Evolutionary conservation across 371 early-diverging fungal species (phyloP).

Genomic region (Mortierella sp.): DNA sequence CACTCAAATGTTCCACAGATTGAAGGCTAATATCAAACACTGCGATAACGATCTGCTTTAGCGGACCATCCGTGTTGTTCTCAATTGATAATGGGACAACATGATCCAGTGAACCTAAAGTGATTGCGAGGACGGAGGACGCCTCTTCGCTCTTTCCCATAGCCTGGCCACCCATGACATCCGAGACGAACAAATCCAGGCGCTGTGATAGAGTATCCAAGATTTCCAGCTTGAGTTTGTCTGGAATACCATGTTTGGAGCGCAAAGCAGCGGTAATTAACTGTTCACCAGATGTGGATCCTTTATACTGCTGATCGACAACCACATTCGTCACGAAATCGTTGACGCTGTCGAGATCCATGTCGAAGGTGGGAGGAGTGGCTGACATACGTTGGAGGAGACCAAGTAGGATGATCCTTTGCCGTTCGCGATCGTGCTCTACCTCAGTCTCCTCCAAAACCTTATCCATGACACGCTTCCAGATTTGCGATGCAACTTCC

Average conservation of each 20-base stretch:
- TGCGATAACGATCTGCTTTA: slow-evolving; percentile 28
- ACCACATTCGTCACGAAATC: slow-evolving; percentile 30
- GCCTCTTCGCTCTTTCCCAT: slow-evolving; percentile 24
- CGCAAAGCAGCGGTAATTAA: slow-evolving; percentile 19
- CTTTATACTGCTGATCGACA: slow-evolving; percentile 23
- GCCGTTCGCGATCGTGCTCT: slow-evolving; percentile 17
- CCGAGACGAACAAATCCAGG: slow-evolving; percentile 28
- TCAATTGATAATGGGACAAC: slow-evolving; percentile 32
- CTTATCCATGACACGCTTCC: slow-evolving; percentile 46
- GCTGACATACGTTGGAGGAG: slow-evolving; percentile 32
- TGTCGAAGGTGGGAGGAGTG: slow-evolving; percentile 13
- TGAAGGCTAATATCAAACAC: slow-evolving; percentile 46
- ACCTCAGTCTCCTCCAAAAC: slow-evolving; percentile 30
- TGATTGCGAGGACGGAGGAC: slow-evolving; percentile 23
- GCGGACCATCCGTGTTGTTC: slow-evolving; percentile 13
- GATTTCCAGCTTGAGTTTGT: slow-evolving; percentile 23
- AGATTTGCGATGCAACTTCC: slow-evolving; percentile 21
- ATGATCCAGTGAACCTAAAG: slow-evolving; percentile 11
- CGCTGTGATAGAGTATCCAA: slow-evolving; percentile 39
- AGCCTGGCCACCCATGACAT: slow-evolving; percentile 14
- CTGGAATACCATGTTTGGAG: slow-evolving; percentile 18
- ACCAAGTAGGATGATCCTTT: slow-evolving; percentile 30
- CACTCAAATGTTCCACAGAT: slow-evolving; percentile 25
- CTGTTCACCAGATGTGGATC: slow-evolving; percentile 10
- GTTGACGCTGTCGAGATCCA: slow-evolving; percentile 34